Base-by-base conservation (phyloP, 73 alveolate genomes). In the Tetrahymena thermophila region DNA sequence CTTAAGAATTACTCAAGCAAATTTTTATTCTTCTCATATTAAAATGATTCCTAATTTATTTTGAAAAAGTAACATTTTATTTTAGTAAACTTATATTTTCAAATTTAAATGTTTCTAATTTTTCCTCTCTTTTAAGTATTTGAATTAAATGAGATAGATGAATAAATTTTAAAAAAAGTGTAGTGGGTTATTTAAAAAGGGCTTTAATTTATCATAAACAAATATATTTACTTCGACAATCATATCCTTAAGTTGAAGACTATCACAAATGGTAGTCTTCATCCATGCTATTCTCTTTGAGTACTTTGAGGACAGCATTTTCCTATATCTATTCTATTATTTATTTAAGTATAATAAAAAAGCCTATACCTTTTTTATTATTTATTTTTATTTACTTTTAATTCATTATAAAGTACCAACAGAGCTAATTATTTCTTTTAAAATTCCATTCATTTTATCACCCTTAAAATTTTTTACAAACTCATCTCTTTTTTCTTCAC, bases 1-100 rank as follows among this genome's bases (percentile, higher is more conserved):
- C 93, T 94, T 43, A 94, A 94, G 95, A 94, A 94, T 56, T 94
- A 43, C 35, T 95, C 97, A n/a, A 95, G 94, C 55, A 71, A 10
- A 31, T 28, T 71, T 71, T 34, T 71, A 25, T 71, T 71, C 35
- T 71, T 71, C 89, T 71, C 89, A 71, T 71, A 71, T 71, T 71
- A 71, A 23, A 71, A 71, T 71, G 89, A 71, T 71, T 71, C 89
- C 89, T 71, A 71, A 23, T 56, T 71, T 71, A 19, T 71, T 71
- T 71, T 23, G 21, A 71, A n/a, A 50, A 50, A 50, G 15, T 19
- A 50, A 9, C 28, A 21, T 50, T 50, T 50, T 50, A 50, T 3
- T 50, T 15, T 50, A 11, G 57, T 16, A 5, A 21, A 19, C 83
- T 1, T 21, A 50, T 0, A 50, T 15, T 21, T 50, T 50, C 31